A percentile compares a stretch with the other conserved stretches of the same genome.
These are phyloP conservation scores for Atkinsonella texensis DNA, from an alignment of 2,329 filamentous ascomycete species.

Conservation along the genomic window DNA sequence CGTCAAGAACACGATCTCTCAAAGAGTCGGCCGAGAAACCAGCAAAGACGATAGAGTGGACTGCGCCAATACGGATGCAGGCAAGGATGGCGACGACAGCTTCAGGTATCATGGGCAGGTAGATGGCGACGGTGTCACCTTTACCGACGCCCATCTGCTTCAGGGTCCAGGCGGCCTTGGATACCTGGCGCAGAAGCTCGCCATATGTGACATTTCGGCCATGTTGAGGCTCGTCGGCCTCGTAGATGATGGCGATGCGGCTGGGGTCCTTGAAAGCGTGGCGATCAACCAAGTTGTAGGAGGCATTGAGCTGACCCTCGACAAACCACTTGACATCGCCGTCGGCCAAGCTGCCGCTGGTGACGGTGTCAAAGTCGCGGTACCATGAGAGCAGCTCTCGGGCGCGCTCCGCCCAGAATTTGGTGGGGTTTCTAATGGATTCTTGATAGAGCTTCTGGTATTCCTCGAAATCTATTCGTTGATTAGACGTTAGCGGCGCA, in stretches of 20 bases:
- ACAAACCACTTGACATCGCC: slow-evolving; percentile 93
- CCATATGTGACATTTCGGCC: slow-evolving; percentile 86
- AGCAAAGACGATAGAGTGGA: slow-evolving; percentile 96
- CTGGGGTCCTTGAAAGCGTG: slow-evolving; percentile 92
- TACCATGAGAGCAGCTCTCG: slow-evolving; percentile 87
- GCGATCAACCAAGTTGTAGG: slow-evolving; percentile 94
- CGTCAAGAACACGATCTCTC: slow-evolving; percentile 87
- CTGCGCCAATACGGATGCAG: slow-evolving; percentile 80
- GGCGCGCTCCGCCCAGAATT: slow-evolving; percentile 81
- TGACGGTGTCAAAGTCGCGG: slow-evolving; percentile 82
- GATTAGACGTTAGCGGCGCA: not conserved
- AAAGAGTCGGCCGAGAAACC: slow-evolving; percentile 96
- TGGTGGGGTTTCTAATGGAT: slow-evolving; percentile 78
- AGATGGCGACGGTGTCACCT: slow-evolving; percentile 93
- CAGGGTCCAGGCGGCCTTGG: slow-evolving; percentile 71
- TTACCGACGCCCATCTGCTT: slow-evolving; percentile 95
- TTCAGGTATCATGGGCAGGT: slow-evolving; percentile 98
- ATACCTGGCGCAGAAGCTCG: slow-evolving; percentile 88
- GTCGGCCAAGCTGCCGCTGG: slow-evolving; percentile 58
- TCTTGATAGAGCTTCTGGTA: slow-evolving; percentile 61
- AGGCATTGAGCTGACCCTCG: slow-evolving; percentile 87
- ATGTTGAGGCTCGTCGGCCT: slow-evolving; percentile 81
- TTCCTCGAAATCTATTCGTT: slow-evolving; percentile 45
- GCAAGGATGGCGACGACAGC: slow-evolving; percentile 85
- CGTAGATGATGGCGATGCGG: slow-evolving; percentile 94